Percentiles rank a stretch among this genome's conserved stretches.
phyloP scores from a whole-genome alignment of 2,329 filamentous ascomycete species.

The Stagonosporopsis chrysanthemi region DNA sequence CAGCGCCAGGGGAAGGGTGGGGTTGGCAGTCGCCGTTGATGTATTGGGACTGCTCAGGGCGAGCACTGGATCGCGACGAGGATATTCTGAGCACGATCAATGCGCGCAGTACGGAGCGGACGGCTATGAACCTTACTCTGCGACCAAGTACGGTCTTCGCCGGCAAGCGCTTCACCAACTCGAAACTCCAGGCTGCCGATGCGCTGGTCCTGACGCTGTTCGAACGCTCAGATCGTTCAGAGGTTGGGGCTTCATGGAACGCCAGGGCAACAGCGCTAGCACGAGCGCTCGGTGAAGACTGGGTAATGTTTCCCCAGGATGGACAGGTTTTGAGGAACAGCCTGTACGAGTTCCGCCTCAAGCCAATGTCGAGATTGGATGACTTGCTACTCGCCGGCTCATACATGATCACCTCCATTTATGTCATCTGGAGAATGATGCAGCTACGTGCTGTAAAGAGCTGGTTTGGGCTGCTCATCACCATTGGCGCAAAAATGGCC shows the following conservation, averaged over 20 bases:
- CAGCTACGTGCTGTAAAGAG: constrained; percentile 79
- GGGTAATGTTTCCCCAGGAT: constrained; percentile 70
- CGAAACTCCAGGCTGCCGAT: constrained; percentile 73
- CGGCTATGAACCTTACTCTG: constrained; percentile 75
- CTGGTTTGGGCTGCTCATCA: constrained; percentile 73
- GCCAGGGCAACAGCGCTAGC: constrained; percentile 64
- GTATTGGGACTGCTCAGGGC: constrained; percentile 76
- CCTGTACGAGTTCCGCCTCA: constrained; percentile 80
- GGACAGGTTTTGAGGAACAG: constrained; percentile 64
- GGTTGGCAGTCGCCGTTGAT: constrained; percentile 84
- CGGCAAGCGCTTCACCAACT: constrained; percentile 77
- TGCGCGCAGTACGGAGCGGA: constrained; percentile 65
- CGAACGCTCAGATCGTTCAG: constrained; percentile 70
- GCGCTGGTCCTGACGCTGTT: constrained; percentile 80
- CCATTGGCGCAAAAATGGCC: constrained; percentile 72
- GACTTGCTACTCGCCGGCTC: constrained; percentile 69
- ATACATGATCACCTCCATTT: constrained; percentile 69
- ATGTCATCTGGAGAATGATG: constrained; percentile 71
- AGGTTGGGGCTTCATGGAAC: constrained; percentile 71
- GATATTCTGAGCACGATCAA: constrained; percentile 76
- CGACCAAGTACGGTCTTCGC: constrained; percentile 82
- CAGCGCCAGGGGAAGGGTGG: constrained; percentile 69
- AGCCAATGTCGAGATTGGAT: constrained; percentile 73
- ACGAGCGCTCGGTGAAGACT: constrained; percentile 59
- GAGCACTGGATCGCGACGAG: constrained; percentile 65